Evolutionary conservation across 768 basidiomycete species (phyloP), one percentile per base, ranked within the genome.

Genomic region (Mycena pura): DNA sequence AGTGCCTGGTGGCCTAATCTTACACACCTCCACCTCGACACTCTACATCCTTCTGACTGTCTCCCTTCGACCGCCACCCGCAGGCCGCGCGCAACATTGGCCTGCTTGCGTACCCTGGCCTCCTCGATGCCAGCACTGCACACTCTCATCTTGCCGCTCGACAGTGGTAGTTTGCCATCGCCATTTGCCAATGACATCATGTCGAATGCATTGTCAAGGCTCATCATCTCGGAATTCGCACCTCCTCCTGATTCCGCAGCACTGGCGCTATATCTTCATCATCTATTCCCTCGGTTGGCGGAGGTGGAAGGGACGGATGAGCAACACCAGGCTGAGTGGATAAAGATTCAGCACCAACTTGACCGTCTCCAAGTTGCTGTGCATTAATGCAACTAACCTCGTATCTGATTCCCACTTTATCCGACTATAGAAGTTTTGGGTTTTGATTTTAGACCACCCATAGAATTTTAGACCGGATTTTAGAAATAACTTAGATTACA

Each of bases 1-100:
- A 61, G 74, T 17, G 69, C 60, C 7, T 82, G 78, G 76, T 84
- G 84, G 84, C 83, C 82, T 15, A 57, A 67, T 38, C 73, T 85
- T 6, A 68, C 73, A 9, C 71, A 75, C 44, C 76, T 85, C 29
- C 77, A 83, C 56, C 57, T 85, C 11, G 80, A 81, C 1, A 65
- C 69, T 2, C 50, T 65, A 5, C 67, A 68, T 22, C 72, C 69
- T 5, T 65, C 69, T 13, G 71, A 76, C 47, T 70, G 72, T 11
- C 40, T 54, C 24, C 54, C 50, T 19, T 59, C 39, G 7, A 24
- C 41, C 29, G 55, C n/a, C n/a, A n/a, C n/a, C n/a, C n/a, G 61
- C 44, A 58, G 49, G n/a, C 65, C 68, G 14, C 65, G 67, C 13
- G 61, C 75, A 28, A 77, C 76, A 0, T 59, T 69, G 1, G 71